Evolutionary conservation across 192 early-diverging fungal genomes (phyloP).

Genomic region (Funneliformis geosporum): DNA sequence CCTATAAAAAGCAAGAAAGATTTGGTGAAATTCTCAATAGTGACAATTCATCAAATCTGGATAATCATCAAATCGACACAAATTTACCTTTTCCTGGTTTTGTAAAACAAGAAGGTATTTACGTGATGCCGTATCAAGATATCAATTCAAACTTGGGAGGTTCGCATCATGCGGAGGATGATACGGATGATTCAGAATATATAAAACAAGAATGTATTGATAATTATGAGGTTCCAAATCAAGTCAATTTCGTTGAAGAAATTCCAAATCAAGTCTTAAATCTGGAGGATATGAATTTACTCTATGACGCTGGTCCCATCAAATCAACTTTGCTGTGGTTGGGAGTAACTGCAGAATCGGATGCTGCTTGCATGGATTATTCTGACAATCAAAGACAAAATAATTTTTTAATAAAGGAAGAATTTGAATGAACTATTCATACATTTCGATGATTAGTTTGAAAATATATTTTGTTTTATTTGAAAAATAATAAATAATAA

Average conservation of each 20-base stretch:
- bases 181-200: background rate
- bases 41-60: background rate
- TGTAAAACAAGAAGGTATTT: background rate
- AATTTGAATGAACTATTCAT: background rate
- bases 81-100: background rate
- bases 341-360: background rate
- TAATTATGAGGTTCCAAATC: background rate
- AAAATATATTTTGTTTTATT: background rate
- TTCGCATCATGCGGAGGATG: background rate
- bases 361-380: background rate
- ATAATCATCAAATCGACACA: background rate
- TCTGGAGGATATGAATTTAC: background rate
- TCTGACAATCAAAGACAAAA: background rate
- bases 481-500: background rate
- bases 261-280: background rate
- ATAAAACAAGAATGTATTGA: background rate
- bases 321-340: background rate
- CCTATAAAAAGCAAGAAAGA: background rate
- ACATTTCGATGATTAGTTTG: background rate
- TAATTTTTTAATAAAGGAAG: background rate
- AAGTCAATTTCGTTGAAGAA: background rate
- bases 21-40: background rate
- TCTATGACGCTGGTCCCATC: background rate
- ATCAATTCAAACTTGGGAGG: background rate
- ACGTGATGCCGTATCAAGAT: background rate